Evolutionary conservation across 345 rosid genomes (phyloP), one percentile per base, ranked within the genome.

Genomic region (Aquilaria yunnanensis): DNA sequence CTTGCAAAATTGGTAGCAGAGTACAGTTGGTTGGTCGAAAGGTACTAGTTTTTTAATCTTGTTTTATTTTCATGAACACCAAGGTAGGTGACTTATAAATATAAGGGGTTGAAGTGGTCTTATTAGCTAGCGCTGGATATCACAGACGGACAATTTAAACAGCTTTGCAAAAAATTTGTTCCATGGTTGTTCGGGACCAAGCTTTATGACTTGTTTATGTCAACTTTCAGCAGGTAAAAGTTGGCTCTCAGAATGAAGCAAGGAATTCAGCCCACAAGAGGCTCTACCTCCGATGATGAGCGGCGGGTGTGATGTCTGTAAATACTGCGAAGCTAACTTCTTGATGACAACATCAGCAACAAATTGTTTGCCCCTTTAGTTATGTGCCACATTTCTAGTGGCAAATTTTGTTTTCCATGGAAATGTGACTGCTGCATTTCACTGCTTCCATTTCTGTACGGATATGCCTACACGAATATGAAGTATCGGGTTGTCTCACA

Each of bases 21-120:
- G 60, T 72, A 56, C 41, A 62, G 32, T 55, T 63, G 41, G 65
- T 33, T 63, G 75, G 54, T 65, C 69, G 59, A 45, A 77, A 81
- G 88, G 92, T 85, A 78, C 32, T 12, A 30, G 16, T 6, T 54
- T 45, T n/a, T 47, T n/a, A 14, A 14, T 57, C 10, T 43, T 47
- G 4, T 56, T 33, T 56, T 33, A 34, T 31, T 32, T 23, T 16
- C 37, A 5, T 37, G 43, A n/a, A 5, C 10, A 10, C 30, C 11
- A 16, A 16, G 23, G 23, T 16, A 16, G 23, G 23, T 16, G 23
- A 16, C 23, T 16, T 16, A 16, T 16, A 16, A 16, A 16, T 16
- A 16, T 16, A 16, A 16, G 23, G 23, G 23, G 23, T 16, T 16
- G 23, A 16, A 16, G 23, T 16, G 23, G 0, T 8, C 48, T 31